A percentile compares a stretch with the other conserved stretches of the same genome.
These are phyloP conservation scores for Pythium grandisporangium DNA, from an alignment of 352 stramenopile species.

Conservation along the genomic window DNA sequence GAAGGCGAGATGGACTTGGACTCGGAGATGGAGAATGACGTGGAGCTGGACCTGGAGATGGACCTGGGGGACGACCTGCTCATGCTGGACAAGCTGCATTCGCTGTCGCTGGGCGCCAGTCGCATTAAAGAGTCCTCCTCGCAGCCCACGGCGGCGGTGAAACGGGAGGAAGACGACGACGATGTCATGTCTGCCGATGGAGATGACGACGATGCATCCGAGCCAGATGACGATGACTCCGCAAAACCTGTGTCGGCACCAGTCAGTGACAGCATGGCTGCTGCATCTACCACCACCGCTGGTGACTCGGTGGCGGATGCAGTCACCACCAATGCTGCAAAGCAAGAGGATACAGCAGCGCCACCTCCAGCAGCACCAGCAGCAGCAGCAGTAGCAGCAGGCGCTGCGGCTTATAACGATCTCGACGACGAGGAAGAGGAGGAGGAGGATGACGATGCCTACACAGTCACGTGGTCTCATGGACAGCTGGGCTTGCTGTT, in stretches of 20 bases:
- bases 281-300: conserved; percentile 8
- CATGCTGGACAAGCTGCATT: conserved; percentile 33
- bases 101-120: conserved; percentile 34
- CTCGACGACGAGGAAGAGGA: conserved; percentile 34
- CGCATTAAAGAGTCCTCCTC: too few relatives aligned
- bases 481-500: conserved; percentile 68
- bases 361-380: neutral
- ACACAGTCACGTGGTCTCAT: conserved; percentile 59
- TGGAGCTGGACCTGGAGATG: too few relatives aligned
- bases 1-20: too few relatives aligned
- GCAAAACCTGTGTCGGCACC: too few relatives aligned
- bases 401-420: too few relatives aligned
- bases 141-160: too few relatives aligned
- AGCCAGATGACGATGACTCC: too few relatives aligned
- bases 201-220: too few relatives aligned
- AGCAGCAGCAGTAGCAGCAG: conserved; percentile 2
- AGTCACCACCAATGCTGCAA: neutral
- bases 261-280: conserved; percentile 1
- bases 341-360: neutral
- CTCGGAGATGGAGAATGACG: too few relatives aligned
- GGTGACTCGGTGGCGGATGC: neutral
- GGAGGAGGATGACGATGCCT: conserved; percentile 58
- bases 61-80: conserved; percentile 26
- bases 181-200: too few relatives aligned
- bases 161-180: too few relatives aligned